These are phyloP conservation scores for Volvox africanus DNA, from an alignment of 139 green algal genomes.

Conservation along the genomic window DNA sequence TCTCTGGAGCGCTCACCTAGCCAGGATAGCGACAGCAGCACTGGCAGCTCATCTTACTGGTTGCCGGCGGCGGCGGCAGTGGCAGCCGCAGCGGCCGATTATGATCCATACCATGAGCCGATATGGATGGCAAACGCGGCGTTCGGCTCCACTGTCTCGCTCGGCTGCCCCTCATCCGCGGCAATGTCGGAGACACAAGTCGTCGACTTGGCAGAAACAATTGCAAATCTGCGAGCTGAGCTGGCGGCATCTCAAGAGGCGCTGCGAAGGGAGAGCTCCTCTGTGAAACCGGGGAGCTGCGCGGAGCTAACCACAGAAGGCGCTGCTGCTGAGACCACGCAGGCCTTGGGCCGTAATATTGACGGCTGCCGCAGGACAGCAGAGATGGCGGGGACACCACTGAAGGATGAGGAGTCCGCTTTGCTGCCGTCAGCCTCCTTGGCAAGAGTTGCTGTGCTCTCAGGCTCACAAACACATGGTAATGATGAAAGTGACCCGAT, in stretches of 20 bases:
- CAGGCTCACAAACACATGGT: neutral
- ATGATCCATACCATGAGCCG: neutral
- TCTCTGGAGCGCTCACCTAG: neutral
- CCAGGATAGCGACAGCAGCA: neutral
- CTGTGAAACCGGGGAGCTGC: neutral
- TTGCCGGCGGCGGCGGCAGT: neutral
- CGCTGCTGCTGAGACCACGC: neutral
- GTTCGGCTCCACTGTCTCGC: neutral
- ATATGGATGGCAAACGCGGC: conserved; percentile 20
- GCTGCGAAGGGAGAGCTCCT: neutral
- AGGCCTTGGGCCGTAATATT: neutral
- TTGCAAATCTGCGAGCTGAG: neutral
- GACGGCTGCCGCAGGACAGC: neutral
- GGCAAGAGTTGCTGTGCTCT: neutral
- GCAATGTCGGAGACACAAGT: neutral
- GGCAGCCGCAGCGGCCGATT: neutral
- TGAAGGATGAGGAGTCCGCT: too few species aligned
- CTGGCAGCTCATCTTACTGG: neutral
- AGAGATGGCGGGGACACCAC: neutral
- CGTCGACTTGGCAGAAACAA: neutral
- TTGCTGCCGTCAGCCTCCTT: too few species aligned
- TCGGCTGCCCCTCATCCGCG: neutral
- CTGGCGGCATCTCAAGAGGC: conserved; percentile 1
- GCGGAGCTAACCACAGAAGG: neutral
- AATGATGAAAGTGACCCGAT: neutral